Evolutionary conservation across 1,284 basidiomycete species (phyloP).

Genomic region (Tilletia caries): DNA sequence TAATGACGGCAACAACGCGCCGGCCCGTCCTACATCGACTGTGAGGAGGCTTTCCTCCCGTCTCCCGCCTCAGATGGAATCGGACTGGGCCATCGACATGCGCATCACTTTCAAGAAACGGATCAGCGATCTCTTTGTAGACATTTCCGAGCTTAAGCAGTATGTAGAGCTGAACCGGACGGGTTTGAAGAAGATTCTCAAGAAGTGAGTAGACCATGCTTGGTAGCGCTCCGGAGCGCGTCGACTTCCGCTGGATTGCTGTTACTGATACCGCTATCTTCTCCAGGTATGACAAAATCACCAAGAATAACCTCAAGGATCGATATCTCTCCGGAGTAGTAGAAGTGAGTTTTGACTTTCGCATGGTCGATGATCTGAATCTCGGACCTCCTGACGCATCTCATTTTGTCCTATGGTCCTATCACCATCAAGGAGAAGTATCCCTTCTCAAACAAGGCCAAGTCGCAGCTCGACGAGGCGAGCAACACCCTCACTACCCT

Average conservation of each 20-base stretch:
- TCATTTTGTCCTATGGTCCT: too few relatives aligned
- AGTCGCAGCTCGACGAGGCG: constrained; percentile 61
- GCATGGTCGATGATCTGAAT: too few relatives aligned
- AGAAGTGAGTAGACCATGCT: constrained; percentile 69
- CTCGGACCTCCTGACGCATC: background rate
- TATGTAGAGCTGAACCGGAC: constrained; percentile 91
- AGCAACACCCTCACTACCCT: constrained; percentile 68
- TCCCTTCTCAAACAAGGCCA: constrained; percentile 61
- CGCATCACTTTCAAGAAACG: constrained; percentile 86
- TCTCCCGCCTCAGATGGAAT: constrained; percentile 52
- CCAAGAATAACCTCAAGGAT: constrained; percentile 77
- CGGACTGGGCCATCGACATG: constrained; percentile 81
- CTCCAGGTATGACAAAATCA: constrained; percentile 80
- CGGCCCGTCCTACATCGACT: background rate
- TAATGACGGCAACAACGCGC: constrained; percentile 21
- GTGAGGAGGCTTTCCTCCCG: background rate
- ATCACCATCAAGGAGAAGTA: constrained; percentile 31
- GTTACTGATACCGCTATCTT: background rate
- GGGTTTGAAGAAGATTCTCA: constrained; percentile 92
- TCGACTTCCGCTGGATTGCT: too few relatives aligned
- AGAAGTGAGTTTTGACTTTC: constrained; percentile 53
- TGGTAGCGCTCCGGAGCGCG: too few relatives aligned
- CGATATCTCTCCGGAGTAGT: constrained; percentile 74
- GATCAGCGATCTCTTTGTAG: constrained; percentile 81
- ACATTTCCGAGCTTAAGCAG: constrained; percentile 72